Evolutionary conservation across 768 basidiomycete species (phyloP), one percentile per base, ranked within the genome.

Genomic region (Lentinus tigrinus): DNA sequence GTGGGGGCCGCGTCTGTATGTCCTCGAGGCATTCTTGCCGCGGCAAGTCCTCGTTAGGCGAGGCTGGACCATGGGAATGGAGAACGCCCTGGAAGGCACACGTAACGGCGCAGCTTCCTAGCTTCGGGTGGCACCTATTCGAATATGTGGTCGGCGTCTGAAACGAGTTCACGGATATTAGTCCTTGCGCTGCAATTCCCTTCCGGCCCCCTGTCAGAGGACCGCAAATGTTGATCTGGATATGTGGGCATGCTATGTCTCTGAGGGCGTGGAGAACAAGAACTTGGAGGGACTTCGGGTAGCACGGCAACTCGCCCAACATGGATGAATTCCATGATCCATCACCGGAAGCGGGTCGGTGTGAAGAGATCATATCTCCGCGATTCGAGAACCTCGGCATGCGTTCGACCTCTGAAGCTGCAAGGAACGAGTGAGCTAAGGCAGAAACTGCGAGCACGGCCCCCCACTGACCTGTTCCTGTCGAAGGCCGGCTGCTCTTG

Each of bases 291-390:
- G 3, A 43, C 6, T 8, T 19, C 21, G 43, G 23, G 8, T 8
- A 26, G 21, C 21, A 46, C 21, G n/a, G 43, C 43, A 23, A 19
- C 43, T 46, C 13, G 34, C 23, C n/a, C 13, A 10, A 9, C 34
- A 19, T 24, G n/a, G 31, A 27, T 43, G 53, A 43, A 37, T 19
- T 21, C 39, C 27, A 13, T 48, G 23, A 24, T n/a, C n/a, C n/a
- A n/a, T n/a, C n/a, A n/a, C n/a, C 24, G 17, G 26, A n/a, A 24
- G 36, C 7, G 27, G 26, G 50, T 56, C 48, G 38, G 49, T 31
- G 54, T 31, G 54, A 47, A 43, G 38, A 46, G 51, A 53, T 50
- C 55, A 49, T 61, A 61, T 61, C 55, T 61, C 60, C 60, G 60
- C 46, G 44, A n/a, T 19, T 50, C 37, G 16, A 52, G 42, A 44